Evolutionary conservation across 805 yeast species (phyloP).

Genomic region (Zygoascus ofunaensis): DNA sequence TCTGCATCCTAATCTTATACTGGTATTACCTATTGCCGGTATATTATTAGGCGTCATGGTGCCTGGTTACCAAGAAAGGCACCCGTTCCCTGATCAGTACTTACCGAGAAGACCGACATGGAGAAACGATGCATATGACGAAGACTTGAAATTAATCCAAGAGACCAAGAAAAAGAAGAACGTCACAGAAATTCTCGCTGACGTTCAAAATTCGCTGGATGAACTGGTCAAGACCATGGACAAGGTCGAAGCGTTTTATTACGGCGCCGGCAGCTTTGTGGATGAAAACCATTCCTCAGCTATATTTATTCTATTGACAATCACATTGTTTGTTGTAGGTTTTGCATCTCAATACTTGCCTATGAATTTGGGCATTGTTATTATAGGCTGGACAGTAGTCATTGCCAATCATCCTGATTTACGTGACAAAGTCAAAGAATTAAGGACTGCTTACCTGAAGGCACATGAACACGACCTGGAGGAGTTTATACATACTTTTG

Average conservation of each 20-base stretch:
- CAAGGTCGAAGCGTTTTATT: slow-evolving; percentile 44
- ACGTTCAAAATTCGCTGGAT: slow-evolving; percentile 9
- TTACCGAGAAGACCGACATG: slow-evolving; percentile 15
- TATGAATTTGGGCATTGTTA: slow-evolving; percentile 51
- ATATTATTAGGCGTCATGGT: slow-evolving; percentile 50
- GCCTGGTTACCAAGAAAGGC: slow-evolving; percentile 61
- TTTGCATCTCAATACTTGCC: slow-evolving; percentile 37
- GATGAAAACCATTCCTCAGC: slow-evolving; percentile 53
- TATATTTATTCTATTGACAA: slow-evolving; percentile 34
- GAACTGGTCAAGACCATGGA: slow-evolving; percentile 38
- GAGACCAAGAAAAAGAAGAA: neutral
- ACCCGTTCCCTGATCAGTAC: slow-evolving; percentile 39
- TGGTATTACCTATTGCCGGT: slow-evolving; percentile 53
- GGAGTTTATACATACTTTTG: slow-evolving; percentile 29
- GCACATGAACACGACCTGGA: slow-evolving; percentile 27
- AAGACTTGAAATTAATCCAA: neutral
- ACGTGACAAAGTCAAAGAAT: slow-evolving; percentile 22
- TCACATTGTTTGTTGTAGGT: slow-evolving; percentile 28
- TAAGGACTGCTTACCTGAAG: slow-evolving; percentile 17
- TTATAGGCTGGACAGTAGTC: slow-evolving; percentile 48
- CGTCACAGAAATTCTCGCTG: slow-evolving; percentile 7
- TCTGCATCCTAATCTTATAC: slow-evolving; percentile 58
- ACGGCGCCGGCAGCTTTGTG: slow-evolving; percentile 58
- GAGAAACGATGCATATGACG: neutral
- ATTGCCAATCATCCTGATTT: slow-evolving; percentile 52